Conservation (phyloP, 2,329 filamentous ascomycete species). For the Exserohilum rostratum region DNA sequence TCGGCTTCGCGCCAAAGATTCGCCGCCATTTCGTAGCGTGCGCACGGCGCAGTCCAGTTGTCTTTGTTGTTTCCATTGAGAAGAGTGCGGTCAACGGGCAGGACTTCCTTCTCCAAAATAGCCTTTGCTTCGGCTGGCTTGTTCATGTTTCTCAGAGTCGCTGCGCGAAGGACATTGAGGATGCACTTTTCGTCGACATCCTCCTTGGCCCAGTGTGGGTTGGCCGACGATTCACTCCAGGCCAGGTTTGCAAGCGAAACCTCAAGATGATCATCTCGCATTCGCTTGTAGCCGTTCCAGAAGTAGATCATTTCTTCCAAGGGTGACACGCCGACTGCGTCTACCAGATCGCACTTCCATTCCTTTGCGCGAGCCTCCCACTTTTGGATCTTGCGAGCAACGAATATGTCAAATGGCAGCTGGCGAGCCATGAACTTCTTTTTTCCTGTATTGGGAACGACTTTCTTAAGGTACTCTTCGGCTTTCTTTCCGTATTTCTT, state of each 20-base stretch:
- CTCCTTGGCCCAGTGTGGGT: slow-evolving; percentile 59
- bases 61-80: slow-evolving; percentile 69
- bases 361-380: slow-evolving; percentile 80
- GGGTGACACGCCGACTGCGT: slow-evolving; percentile 81
- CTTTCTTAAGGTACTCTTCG: slow-evolving; percentile 72
- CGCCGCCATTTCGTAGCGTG: slow-evolving; percentile 85
- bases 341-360: slow-evolving; percentile 69
- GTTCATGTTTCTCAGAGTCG: slow-evolving; percentile 68
- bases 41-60: slow-evolving; percentile 74
- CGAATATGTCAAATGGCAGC: slow-evolving; percentile 87
- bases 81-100: slow-evolving; percentile 61
- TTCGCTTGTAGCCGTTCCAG: slow-evolving; percentile 88
- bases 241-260: slow-evolving; percentile 66
- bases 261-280: slow-evolving; percentile 70
- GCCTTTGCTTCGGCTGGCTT: slow-evolving; percentile 68
- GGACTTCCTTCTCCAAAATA: slow-evolving; percentile 66
- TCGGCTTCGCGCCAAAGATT: slow-evolving; percentile 74
- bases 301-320: slow-evolving; percentile 91
- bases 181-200: slow-evolving; percentile 67
- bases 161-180: slow-evolving; percentile 68
- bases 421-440: slow-evolving; percentile 90
- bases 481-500: slow-evolving; percentile 57
- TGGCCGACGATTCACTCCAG: slow-evolving; percentile 66
- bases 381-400: slow-evolving; percentile 81
- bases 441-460: slow-evolving; percentile 76